Conservation (phyloP, 2,329 filamentous ascomycete genomes). For the Myriosclerotinia scirpicola region DNA sequence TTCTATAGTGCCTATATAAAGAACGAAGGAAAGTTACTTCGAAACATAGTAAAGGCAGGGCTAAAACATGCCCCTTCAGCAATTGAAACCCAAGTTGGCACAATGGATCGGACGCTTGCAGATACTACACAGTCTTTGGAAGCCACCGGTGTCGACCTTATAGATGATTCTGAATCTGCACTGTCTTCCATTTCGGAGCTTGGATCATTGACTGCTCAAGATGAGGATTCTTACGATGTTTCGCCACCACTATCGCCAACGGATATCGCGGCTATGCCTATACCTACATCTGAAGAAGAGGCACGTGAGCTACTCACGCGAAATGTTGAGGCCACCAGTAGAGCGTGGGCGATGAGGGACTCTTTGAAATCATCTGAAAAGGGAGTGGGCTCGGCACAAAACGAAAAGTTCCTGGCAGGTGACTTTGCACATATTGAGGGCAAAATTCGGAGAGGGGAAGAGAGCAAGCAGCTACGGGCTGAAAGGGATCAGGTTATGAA, state of each 20-base stretch:
- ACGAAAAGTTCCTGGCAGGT: conserved; percentile 46
- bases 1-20: conserved; percentile 50
- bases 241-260: conserved; percentile 27
- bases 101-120: too few relatives aligned
- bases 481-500: conserved; percentile 36
- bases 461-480: conserved; percentile 41
- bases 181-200: neutral
- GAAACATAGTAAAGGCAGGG: conserved; percentile 36
- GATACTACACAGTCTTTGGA: conserved; percentile 4
- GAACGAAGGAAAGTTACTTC: conserved; percentile 45
- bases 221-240: conserved; percentile 28
- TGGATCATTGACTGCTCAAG: neutral
- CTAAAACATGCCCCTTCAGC: conserved; percentile 26
- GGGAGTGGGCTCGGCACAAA: conserved; percentile 35
- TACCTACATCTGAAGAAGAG: conserved; percentile 36
- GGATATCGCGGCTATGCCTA: conserved; percentile 24
- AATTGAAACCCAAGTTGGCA: conserved; percentile 17
- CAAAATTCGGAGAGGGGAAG: conserved; percentile 44
- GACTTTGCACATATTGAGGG: conserved; percentile 45
- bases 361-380: neutral
- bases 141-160: conserved; percentile 13
- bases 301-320: conserved; percentile 36
- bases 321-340: conserved; percentile 23
- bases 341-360: conserved; percentile 16
- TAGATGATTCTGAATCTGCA: conserved; percentile 29